A percentile compares a stretch with the other conserved stretches of the same genome.
Conservation (phyloP, 2,329 filamentous ascomycete species). For the Penicillium sp. region DNA sequence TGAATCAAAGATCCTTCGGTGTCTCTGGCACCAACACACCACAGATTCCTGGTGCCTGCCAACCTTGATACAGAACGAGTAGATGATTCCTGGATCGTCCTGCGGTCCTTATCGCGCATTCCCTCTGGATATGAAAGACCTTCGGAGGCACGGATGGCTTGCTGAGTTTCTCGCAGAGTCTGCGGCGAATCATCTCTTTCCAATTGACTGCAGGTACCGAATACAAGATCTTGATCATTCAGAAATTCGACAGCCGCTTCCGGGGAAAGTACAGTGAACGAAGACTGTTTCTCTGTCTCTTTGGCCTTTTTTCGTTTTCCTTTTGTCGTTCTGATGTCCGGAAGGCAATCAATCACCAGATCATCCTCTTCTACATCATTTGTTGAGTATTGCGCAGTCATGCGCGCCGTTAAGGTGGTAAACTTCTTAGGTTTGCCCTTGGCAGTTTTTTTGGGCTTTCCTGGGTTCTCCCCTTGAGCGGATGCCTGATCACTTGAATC, state of each 20-base stretch:
- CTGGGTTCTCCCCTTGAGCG: conserved; percentile 16
- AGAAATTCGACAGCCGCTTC: conserved; percentile 65
- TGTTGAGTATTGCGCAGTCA: conserved; percentile 67
- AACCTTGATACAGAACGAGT: conserved; percentile 26
- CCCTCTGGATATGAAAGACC: conserved; percentile 14
- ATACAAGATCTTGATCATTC: conserved; percentile 72
- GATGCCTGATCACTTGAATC: conserved; percentile 11
- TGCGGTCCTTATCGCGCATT: not conserved
- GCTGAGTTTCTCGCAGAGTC: conserved; percentile 41
- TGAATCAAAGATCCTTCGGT: conserved; percentile 64
- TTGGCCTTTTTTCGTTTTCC: conserved; percentile 27
- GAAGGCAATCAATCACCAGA: conserved; percentile 6
- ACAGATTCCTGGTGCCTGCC: conserved; percentile 53
- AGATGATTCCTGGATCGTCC: conserved; percentile 5
- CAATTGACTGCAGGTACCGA: conserved; percentile 83
- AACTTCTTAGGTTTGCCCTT: conserved; percentile 67
- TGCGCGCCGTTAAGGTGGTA: conserved; percentile 74
- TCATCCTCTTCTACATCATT: conserved; percentile 30
- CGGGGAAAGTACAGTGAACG: conserved; percentile 66
- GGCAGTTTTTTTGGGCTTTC: conserved; percentile 22
- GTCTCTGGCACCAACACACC: conserved; percentile 70
- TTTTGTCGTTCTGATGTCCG: conserved; percentile 18
- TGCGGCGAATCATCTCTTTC: conserved; percentile 70
- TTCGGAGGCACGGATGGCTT: conserved; percentile 35
- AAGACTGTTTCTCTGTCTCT: conserved; percentile 37